Evolutionary conservation across 2,329 filamentous ascomycete genomes (phyloP).

Genomic region (Aspergillus thermomutatus): DNA sequence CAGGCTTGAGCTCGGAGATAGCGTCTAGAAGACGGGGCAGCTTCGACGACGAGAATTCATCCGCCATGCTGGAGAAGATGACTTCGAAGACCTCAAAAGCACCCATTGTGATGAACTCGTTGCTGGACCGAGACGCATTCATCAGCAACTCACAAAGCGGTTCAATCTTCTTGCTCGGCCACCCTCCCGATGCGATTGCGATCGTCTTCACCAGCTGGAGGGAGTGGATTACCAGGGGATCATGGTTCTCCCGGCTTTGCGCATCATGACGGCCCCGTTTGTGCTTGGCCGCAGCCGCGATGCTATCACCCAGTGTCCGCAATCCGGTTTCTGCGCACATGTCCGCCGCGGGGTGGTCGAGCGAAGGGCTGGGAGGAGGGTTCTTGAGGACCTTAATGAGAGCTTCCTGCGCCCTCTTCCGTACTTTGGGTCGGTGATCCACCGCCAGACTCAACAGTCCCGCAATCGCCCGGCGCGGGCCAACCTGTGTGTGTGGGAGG

Average conservation of each 20-base stretch:
- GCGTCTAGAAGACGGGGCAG: constrained; percentile 85
- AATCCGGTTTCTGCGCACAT: constrained; percentile 93
- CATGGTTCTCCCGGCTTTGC: constrained; percentile 56
- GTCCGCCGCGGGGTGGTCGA: constrained; percentile 92
- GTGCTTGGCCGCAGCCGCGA: constrained; percentile 64
- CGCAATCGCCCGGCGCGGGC: constrained; percentile 81
- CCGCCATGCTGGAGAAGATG: constrained; percentile 87
- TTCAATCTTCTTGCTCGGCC: constrained; percentile 96
- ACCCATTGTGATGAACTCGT: constrained; percentile 94
- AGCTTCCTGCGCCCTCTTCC: constrained; percentile 89
- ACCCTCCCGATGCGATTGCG: constrained; percentile 81
- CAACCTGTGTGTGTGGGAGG: constrained; percentile 74
- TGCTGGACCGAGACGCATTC: constrained; percentile 82
- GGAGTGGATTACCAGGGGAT: constrained; percentile 84
- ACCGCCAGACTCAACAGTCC: constrained; percentile 80
- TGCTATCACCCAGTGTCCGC: constrained; percentile 68
- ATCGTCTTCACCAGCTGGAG: constrained; percentile 90
- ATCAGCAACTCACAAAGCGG: constrained; percentile 83
- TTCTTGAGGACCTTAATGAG: constrained; percentile 77
- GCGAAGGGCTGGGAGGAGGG: constrained; percentile 82
- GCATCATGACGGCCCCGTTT: constrained; percentile 55
- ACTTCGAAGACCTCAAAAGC: constrained; percentile 97
- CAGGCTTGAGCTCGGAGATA: constrained; percentile 86
- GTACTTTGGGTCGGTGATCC: constrained; percentile 86
- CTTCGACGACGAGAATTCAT: constrained; percentile 84